Percentiles rank a stretch among this genome's conserved stretches.
Conservation (phyloP, 345 rosid genomes). For the Eucalyptus paniculata region DNA sequence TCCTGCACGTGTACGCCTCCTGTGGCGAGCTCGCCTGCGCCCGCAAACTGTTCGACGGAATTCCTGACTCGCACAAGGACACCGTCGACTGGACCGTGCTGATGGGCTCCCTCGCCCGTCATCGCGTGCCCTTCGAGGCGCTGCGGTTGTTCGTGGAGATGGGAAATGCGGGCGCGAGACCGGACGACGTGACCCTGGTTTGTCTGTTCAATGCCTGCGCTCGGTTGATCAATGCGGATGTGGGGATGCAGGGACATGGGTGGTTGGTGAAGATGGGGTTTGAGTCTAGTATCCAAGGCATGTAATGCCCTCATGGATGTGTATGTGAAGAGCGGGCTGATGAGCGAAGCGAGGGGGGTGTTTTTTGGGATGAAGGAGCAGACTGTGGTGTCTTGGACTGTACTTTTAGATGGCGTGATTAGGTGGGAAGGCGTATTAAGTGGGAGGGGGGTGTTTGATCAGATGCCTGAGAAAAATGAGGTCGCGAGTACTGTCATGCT, state of each 20-base stretch:
- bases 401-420: conserved; percentile 41
- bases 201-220: conserved; percentile 48
- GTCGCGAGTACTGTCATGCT: conserved; percentile 75
- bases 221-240: conserved; percentile 19
- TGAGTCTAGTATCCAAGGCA: conserved; percentile 14
- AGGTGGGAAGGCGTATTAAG: conserved; percentile 51
- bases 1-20: conserved; percentile 36
- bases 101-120: conserved; percentile 32
- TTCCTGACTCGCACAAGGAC: conserved; percentile 51
- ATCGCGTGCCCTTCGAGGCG: conserved; percentile 5
- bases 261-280: conserved; percentile 40
- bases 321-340: conserved; percentile 54
- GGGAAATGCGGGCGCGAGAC: conserved; percentile 14
- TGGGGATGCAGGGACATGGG: conserved; percentile 62
- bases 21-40: conserved; percentile 31
- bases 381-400: conserved; percentile 72
- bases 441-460: conserved; percentile 42
- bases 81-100: conserved; percentile 63
- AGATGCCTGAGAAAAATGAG: conserved; percentile 62
- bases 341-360: conserved; percentile 24
- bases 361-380: conserved; percentile 37
- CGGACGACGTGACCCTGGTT: conserved; percentile 50
- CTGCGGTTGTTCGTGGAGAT: conserved; percentile 32
- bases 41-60: conserved; percentile 53
- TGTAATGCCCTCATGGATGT: conserved; percentile 61